Conservation (phyloP, 2,329 filamentous ascomycete genomes). For the Ophiosphaerella herpotricha region DNA sequence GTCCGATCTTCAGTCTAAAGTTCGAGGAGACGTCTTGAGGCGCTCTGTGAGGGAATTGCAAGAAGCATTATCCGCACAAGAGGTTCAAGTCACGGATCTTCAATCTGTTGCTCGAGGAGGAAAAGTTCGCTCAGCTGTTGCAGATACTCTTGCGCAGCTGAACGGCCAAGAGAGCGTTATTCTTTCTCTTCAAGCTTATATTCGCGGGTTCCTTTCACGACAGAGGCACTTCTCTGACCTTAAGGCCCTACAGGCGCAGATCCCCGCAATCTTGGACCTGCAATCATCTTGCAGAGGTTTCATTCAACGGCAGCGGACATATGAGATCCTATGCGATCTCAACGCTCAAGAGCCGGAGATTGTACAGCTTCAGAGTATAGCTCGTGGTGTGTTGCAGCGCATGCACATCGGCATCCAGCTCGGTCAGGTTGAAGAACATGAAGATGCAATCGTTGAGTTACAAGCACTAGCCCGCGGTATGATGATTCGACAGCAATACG, state of each 20-base stretch:
- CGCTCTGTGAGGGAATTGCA: slow-evolving; percentile 34
- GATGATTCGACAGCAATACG: slow-evolving; percentile 74
- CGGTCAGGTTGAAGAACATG: slow-evolving; percentile 78
- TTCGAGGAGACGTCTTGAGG: slow-evolving; percentile 48
- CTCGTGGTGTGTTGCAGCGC: slow-evolving; percentile 79
- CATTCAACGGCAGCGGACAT: slow-evolving; percentile 64
- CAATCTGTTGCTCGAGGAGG: slow-evolving; percentile 49
- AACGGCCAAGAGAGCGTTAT: slow-evolving; percentile 50
- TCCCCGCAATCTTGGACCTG: slow-evolving; percentile 61
- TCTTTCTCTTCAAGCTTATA: slow-evolving; percentile 57
- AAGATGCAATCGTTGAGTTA: slow-evolving; percentile 74
- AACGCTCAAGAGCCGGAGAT: slow-evolving; percentile 70
- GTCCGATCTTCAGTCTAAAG: slow-evolving; percentile 51
- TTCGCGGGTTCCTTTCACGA: slow-evolving; percentile 54
- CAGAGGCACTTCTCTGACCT: slow-evolving; percentile 52
- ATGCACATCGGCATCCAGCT: slow-evolving; percentile 74
- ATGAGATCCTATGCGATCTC: slow-evolving; percentile 70
- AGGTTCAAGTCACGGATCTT: slow-evolving; percentile 39
- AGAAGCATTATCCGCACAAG: slow-evolving; percentile 39
- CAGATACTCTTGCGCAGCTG: slow-evolving; percentile 47
- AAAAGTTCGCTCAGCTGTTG: slow-evolving; percentile 36
- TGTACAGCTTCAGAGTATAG: slow-evolving; percentile 72
- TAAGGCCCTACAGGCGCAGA: slow-evolving; percentile 62
- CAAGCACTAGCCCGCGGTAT: slow-evolving; percentile 76
- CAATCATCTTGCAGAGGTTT: slow-evolving; percentile 72